Evolutionary conservation across 176 grass and related monocot species (phyloP).

Genomic region (Zizania latifolia): DNA sequence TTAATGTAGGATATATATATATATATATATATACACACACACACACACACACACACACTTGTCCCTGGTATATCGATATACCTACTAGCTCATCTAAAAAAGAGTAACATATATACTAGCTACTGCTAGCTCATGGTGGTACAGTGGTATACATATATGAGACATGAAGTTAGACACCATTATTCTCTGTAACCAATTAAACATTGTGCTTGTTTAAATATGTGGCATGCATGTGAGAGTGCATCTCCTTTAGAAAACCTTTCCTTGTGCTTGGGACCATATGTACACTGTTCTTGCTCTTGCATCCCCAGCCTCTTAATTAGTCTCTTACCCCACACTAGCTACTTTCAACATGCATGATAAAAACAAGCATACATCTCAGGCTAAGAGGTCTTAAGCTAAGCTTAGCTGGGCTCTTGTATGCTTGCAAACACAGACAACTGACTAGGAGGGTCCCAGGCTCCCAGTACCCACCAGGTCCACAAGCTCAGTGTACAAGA

Average conservation of each 20-base stretch:
- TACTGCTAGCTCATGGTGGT: background rate
- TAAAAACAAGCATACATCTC: conserved; percentile 5
- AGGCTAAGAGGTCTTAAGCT: conserved; percentile 13
- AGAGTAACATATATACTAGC: background rate
- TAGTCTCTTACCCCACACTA: conserved; percentile 29
- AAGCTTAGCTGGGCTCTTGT: conserved; percentile 27
- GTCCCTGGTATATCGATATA: background rate
- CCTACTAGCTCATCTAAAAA: background rate
- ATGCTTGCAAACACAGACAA: conserved; percentile 9
- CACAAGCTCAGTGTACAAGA: conserved; percentile 18
- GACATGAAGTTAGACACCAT: background rate
- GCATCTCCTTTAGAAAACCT: conserved; percentile 13
- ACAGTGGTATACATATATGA: background rate
- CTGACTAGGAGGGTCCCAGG: conserved; percentile 18
- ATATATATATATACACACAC: background rate
- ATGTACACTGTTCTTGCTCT: background rate
- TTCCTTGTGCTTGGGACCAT: conserved; percentile 30
- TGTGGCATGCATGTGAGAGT: conserved; percentile 20
- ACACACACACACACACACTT: too few relatives aligned
- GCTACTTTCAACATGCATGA: background rate
- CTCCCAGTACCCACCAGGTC: background rate
- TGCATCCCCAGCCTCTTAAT: background rate
- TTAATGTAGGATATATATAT: background rate
- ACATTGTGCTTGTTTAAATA: conserved; percentile 12
- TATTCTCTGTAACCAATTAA: conserved; percentile 18